phyloP scores from a whole-genome alignment of 1,284 basidiomycete species.

The Marasmius oreades region DNA sequence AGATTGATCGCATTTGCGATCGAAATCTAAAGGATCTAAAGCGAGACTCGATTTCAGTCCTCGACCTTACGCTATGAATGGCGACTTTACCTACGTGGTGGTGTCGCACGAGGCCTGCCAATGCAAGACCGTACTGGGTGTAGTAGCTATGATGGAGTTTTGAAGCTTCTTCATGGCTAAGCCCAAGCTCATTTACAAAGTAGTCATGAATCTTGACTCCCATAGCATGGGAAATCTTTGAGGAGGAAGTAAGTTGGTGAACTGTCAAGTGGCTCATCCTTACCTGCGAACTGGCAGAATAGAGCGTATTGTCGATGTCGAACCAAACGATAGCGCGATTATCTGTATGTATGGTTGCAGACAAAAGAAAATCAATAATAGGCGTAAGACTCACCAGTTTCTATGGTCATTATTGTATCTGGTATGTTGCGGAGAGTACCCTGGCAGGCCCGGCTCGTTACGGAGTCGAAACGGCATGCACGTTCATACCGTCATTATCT shows the following conservation, averaged over 20 bases:
- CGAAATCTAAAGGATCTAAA: constrained; percentile 83
- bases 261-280: constrained; percentile 20
- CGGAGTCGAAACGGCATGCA: no score
- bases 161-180: constrained; percentile 67
- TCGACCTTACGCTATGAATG: background rate
- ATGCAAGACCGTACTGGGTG: constrained; percentile 78
- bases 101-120: constrained; percentile 78
- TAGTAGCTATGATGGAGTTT: constrained; percentile 77
- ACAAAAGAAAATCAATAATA: background rate
- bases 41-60: background rate
- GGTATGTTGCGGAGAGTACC: no score
- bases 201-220: constrained; percentile 77
- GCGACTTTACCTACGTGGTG: constrained; percentile 66
- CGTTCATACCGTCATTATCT: no score
- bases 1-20: constrained; percentile 79
- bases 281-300: constrained; percentile 69
- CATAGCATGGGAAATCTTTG: constrained; percentile 78
- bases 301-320: constrained; percentile 87
- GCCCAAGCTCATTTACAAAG: constrained; percentile 62
- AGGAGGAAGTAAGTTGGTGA: background rate
- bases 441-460: no score
- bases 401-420: background rate
- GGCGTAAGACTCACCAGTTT: constrained; percentile 10
- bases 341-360: constrained; percentile 29
- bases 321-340: constrained; percentile 69